phyloP scores from a whole-genome alignment of 345 rosid species.

The Salix suchowensis region DNA sequence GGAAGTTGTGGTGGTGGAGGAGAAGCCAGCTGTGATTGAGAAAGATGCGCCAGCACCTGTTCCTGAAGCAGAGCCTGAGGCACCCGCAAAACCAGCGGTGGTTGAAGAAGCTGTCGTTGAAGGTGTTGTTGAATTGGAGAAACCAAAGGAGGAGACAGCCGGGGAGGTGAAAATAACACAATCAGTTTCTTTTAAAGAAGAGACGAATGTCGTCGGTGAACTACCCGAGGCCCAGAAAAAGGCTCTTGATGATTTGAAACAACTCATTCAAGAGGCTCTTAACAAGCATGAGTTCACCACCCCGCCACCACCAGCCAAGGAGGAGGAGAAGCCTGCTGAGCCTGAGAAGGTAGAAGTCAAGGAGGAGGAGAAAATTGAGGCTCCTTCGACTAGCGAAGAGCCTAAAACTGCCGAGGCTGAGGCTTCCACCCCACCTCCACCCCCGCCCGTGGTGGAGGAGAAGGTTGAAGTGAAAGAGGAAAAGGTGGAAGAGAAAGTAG shows the following conservation, averaged over 20 bases:
- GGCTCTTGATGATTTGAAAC: conserved; percentile 28
- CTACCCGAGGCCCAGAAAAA: conserved; percentile 22
- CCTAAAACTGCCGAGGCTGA: background rate
- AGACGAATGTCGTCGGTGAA: conserved; percentile 20
- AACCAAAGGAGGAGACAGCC: conserved; percentile 8
- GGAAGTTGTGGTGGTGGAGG: conserved; percentile 28
- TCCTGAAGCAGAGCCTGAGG: conserved; percentile 28
- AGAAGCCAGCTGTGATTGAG: conserved; percentile 14
- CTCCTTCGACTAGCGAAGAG: conserved; percentile 8
- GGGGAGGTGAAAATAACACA: conserved; percentile 10
- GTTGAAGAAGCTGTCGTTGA: conserved; percentile 7
- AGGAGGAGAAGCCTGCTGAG: conserved; percentile 15
- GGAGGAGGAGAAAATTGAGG: background rate
- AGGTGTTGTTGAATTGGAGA: conserved; percentile 2
- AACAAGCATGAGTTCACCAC: conserved; percentile 22
- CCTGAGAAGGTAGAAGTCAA: conserved; percentile 3
- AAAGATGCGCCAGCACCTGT: conserved; percentile 30
- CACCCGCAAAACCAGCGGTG: background rate
- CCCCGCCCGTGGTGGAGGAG: conserved; percentile 6
- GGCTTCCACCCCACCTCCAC: conserved; percentile 4
- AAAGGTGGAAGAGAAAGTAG: conserved; percentile 10
- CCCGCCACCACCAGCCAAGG: conserved; percentile 16
- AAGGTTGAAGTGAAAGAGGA: conserved; percentile 1
- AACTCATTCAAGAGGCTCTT: conserved; percentile 23
- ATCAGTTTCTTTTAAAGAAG: conserved; percentile 23